Conservation (phyloP, 1,284 basidiomycete genomes). For the Caloboletus firmus region DNA sequence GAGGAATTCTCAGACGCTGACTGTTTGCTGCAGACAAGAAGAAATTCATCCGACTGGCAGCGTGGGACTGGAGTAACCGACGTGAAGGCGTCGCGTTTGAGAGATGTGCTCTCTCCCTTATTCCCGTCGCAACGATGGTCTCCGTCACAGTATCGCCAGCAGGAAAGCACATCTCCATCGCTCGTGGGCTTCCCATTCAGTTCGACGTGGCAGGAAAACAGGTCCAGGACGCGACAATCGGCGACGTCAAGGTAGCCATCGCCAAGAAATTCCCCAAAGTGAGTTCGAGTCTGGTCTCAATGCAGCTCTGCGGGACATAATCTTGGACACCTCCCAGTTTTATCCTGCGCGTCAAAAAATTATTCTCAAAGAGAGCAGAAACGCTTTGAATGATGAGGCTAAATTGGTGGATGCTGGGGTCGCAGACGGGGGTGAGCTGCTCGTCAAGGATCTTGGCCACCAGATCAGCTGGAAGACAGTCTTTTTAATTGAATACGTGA, state of each 20-base stretch:
- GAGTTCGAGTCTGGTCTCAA: not conserved
- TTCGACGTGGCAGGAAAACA: slow-evolving; percentile 53
- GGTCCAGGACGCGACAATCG: slow-evolving; percentile 49
- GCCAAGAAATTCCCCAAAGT: slow-evolving; percentile 61
- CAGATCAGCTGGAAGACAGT: slow-evolving; percentile 87
- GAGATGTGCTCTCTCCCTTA: too few relatives aligned
- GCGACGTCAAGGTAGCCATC: slow-evolving; percentile 61
- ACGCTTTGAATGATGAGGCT: slow-evolving; percentile 62
- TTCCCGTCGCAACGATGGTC: slow-evolving; percentile 50
- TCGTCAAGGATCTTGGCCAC: slow-evolving; percentile 85
- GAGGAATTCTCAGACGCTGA: too few relatives aligned
- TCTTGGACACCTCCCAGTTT: slow-evolving; percentile 49
- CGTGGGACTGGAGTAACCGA: too few relatives aligned
- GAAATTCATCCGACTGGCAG: too few relatives aligned
- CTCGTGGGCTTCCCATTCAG: slow-evolving; percentile 54
- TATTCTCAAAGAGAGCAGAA: slow-evolving; percentile 58
- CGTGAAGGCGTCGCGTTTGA: too few relatives aligned
- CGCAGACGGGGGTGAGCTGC: slow-evolving; percentile 56
- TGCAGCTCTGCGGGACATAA: not conserved
- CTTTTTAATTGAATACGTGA: slow-evolving; percentile 89
- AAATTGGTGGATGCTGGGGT: slow-evolving; percentile 60
- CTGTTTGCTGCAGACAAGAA: too few relatives aligned
- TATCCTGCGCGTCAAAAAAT: slow-evolving; percentile 73
- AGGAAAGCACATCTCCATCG: slow-evolving; percentile 45
- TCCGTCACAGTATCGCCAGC: slow-evolving; percentile 54